Evolutionary conservation across 306 rosid species (phyloP), one percentile per base, ranked within the genome.

Genomic region (Quercus mongolica): DNA sequence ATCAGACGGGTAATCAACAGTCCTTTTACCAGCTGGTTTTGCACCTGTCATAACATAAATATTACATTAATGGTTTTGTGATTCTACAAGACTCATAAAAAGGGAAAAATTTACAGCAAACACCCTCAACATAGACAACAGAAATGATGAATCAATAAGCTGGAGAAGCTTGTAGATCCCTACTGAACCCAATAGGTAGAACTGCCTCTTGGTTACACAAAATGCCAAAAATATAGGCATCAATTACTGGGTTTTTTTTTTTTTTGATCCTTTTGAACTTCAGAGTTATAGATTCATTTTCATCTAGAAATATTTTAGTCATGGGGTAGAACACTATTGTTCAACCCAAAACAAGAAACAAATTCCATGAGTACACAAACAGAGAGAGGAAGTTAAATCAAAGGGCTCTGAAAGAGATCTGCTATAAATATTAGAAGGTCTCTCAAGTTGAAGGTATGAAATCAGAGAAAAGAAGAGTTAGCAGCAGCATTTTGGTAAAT

Each of bases 21-120:
- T 26, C 75, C 80, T 82, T 81, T 91, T 92, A 18, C 86, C 77
- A 9, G 83, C 77, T 77, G 86, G 74, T 84, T 84, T 94, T 68
- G 80, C 56, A 76, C 94, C 97, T 91, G 90, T 76, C 78, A 79
- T 35, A 67, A 49, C 8, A 79, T 30, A 52, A 46, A 79, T 52
- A 76, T 5, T 77, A 61, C 82, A 71, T 80, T 62, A 15, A 38
- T 68, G 54, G 5, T 13, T 80, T 79, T 41, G 21, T n/a, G 38
- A 30, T 31, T n/a, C 6, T 20, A 77, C 67, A 70, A 38, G 62
- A 64, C 56, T 21, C 28, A 46, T 23, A 28, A 57, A 59, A 28
- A 30, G 3, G 3, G 52, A 21, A 76, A 73, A 58, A 30, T 28
- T 55, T 58, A 64, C 21, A 15, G 21, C 63, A 56, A 64, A n/a